These are phyloP conservation scores for Trichosphaerium sp. DNA, from an alignment of 78 protist genomes.

Conservation along the genomic window DNA sequence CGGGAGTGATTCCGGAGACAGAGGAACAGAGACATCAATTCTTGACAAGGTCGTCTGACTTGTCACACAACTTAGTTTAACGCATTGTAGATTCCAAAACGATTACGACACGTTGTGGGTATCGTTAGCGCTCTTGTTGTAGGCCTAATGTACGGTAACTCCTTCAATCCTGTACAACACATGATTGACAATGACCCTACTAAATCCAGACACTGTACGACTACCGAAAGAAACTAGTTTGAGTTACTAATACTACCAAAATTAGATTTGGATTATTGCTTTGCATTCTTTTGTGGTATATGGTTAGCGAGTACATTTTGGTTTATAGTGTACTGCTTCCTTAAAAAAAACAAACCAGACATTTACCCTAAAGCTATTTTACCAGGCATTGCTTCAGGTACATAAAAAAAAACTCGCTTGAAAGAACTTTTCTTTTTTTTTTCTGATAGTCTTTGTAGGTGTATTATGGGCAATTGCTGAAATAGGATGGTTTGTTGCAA, in stretches of 20 bases:
- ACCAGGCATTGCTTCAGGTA: constrained; percentile 26
- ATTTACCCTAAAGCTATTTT: neutral
- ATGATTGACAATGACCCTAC: too few species aligned
- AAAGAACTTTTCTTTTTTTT: too few species aligned
- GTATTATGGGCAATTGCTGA: constrained; percentile 38
- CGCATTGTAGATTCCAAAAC: too few species aligned
- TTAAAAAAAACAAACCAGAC: neutral
- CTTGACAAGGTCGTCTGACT: too few species aligned
- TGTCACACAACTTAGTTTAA: too few species aligned
- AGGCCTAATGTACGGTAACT: constrained; percentile 20
- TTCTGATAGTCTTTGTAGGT: constrained; percentile 6
- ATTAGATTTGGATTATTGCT: constrained; percentile 27
- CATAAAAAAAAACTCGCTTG: too few species aligned
- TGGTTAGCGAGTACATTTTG: constrained; percentile 5
- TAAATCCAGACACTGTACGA: too few species aligned
- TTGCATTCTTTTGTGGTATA: constrained; percentile 34
- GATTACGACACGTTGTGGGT: too few species aligned
- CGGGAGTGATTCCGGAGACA: too few species aligned
- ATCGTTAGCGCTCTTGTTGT: neutral
- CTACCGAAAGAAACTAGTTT: too few species aligned
- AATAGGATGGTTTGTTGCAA: too few species aligned
- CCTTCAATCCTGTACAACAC: constrained; percentile 23
- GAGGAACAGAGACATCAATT: too few species aligned
- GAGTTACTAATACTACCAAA: constrained; percentile 1
- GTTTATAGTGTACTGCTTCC: constrained; percentile 5